phyloP scores from a whole-genome alignment of 2,329 filamentous ascomycete species.

The Aspergillaceae sp. region DNA sequence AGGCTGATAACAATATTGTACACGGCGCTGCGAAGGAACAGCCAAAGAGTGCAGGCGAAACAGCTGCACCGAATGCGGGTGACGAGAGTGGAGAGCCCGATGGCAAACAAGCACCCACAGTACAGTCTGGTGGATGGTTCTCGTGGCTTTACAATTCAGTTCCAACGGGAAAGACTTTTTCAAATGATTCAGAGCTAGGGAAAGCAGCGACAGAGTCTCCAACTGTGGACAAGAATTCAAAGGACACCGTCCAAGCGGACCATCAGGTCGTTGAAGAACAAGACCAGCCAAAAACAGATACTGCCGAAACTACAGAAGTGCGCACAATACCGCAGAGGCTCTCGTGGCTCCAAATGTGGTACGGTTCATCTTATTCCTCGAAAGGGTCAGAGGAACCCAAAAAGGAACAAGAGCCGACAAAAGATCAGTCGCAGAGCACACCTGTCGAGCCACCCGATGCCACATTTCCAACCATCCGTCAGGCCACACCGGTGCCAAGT shows the following conservation, averaged over 20 bases:
- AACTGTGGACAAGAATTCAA: conserved; percentile 5
- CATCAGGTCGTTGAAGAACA: conserved; percentile 6
- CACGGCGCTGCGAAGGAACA: conserved; percentile 14
- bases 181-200: conserved; percentile 6
- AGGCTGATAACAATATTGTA: conserved; percentile 7
- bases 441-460: conserved; percentile 9
- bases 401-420: conserved; percentile 14
- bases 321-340: conserved; percentile 24
- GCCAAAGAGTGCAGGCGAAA: conserved; percentile 6
- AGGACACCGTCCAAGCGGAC: conserved; percentile 4
- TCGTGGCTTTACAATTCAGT: conserved; percentile 29
- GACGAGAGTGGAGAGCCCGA: conserved; percentile 3
- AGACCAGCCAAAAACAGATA: conserved; percentile 3
- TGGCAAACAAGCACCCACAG: conserved; percentile 7
- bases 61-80: conserved; percentile 7
- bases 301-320: conserved; percentile 2
- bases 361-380: conserved; percentile 18
- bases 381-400: conserved; percentile 18
- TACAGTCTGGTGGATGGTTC: conserved; percentile 26
- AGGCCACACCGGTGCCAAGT: neutral
- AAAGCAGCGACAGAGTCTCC: conserved; percentile 8
- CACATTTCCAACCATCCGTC: neutral
- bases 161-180: conserved; percentile 5
- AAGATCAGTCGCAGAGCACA: conserved; percentile 6
- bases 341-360: conserved; percentile 40